Percentiles rank a stretch among this genome's conserved stretches.
Conservation (phyloP, 78 protist species). For the Polysphondylium violaceum region DNA sequence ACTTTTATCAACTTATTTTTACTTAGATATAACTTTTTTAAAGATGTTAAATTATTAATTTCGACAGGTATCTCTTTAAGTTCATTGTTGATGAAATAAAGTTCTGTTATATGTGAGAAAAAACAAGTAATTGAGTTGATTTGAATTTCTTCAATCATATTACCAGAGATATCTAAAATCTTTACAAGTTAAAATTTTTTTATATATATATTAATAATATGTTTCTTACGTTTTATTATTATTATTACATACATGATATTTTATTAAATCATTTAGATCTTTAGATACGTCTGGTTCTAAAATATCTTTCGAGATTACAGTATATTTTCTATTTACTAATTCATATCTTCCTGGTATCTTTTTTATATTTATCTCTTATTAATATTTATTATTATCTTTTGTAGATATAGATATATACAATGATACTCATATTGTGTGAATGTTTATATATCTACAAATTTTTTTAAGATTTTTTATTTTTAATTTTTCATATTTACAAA, state of each 20-base stretch:
- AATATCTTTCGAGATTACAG: neutral
- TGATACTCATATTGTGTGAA: neutral
- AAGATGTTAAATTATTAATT: conserved; percentile 3
- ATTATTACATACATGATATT: conserved; percentile 46
- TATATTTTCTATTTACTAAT: conserved; percentile 15
- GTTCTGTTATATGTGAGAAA: conserved; percentile 41
- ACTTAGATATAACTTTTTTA: conserved; percentile 46
- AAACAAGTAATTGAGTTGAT: conserved; percentile 15
- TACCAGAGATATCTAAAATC: conserved; percentile 68
- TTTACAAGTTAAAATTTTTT: neutral
- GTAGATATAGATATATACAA: neutral
- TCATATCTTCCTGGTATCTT: conserved; percentile 72
- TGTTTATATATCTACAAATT: too few relatives aligned
- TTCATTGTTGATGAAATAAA: conserved; percentile 60
- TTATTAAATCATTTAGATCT: conserved; percentile 3
- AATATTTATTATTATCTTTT: neutral
- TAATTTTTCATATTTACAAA: too few relatives aligned
- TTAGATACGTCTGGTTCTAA: neutral
- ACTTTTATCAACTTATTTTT: conserved; percentile 43
- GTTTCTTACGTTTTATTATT: too few relatives aligned
- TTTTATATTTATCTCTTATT: neutral
- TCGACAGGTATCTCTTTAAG: conserved; percentile 15
- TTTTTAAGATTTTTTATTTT: too few relatives aligned
- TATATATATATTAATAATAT: too few relatives aligned
- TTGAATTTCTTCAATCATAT: conserved; percentile 24